phyloP scores from a whole-genome alignment of 2,329 filamentous ascomycete species.

The Pseudocercospora crystallina region DNA sequence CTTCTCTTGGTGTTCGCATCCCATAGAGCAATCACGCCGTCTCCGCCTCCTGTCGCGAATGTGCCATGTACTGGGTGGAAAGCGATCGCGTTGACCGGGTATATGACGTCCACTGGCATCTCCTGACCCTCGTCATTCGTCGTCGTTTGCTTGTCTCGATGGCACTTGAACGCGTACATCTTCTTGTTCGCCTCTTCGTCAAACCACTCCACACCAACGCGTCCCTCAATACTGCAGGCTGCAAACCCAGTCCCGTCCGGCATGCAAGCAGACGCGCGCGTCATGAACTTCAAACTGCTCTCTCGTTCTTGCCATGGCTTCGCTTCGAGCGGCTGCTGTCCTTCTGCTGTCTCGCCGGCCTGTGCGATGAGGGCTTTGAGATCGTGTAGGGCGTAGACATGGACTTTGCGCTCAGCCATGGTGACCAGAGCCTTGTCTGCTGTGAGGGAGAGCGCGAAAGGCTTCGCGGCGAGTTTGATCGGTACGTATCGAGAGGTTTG shows the following conservation, averaged over 20 bases:
- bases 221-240: slow-evolving; percentile 86
- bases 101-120: slow-evolving; percentile 73
- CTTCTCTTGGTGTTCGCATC: slow-evolving; percentile 87
- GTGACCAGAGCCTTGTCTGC: slow-evolving; percentile 88
- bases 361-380: slow-evolving; percentile 59
- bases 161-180: slow-evolving; percentile 99
- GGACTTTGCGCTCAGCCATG: slow-evolving; percentile 89
- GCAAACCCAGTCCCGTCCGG: slow-evolving; percentile 94
- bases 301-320: slow-evolving; percentile 88
- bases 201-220: slow-evolving; percentile 97
- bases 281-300: slow-evolving; percentile 94
- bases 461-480: slow-evolving; percentile 77
- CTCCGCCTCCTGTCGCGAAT: slow-evolving; percentile 85
- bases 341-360: slow-evolving; percentile 30
- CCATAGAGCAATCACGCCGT: slow-evolving; percentile 90
- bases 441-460: slow-evolving; percentile 77
- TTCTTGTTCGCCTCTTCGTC: slow-evolving; percentile 88
- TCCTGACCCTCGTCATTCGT: slow-evolving; percentile 51
- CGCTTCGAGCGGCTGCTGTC: slow-evolving; percentile 25
- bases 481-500: slow-evolving; percentile 20
- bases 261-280: slow-evolving; percentile 91
- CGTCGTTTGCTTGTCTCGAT: slow-evolving; percentile 72
- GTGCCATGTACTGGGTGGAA: slow-evolving; percentile 83
- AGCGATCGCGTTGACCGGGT: slow-evolving; percentile 84
- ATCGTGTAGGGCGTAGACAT: slow-evolving; percentile 85